Evolutionary conservation across 2,329 filamentous ascomycete species (phyloP), one percentile per base, ranked within the genome.

Genomic region (Emmonsiellopsis sp.): DNA sequence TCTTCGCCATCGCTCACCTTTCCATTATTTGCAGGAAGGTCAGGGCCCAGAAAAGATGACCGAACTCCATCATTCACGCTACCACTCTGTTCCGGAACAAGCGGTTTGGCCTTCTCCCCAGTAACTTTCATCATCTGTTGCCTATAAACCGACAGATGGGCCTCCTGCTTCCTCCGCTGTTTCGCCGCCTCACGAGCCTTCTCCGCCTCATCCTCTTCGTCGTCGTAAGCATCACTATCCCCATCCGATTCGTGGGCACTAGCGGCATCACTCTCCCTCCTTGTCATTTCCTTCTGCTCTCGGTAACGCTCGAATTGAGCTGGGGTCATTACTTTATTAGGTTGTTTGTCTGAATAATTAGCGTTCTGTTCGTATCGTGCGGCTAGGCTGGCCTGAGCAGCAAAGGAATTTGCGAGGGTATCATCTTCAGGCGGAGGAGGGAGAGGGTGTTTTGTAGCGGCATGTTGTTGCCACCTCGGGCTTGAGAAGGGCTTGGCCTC

Each of bases 91-190:
- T 60, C 61, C 2, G 77, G 68, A 42, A 73, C 71, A 9, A 76
- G 68, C 4, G 77, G 3, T n/a, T 57, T 56, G 39, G 36, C 14
- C 31, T 50, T 40, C 40, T 92, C 88, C 47, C 90, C 90, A 0
- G 89, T 94, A 33, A 93, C 86, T 71, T 95, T 95, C 87, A 92
- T 95, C 90, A 95, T 95, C 70, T 93, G 87, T 68, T 95, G 90
- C 54, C 90, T 82, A 68, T 95, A 95, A 1, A 95, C 85, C 1
- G 88, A 80, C 76, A 95, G 85, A 66, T 93, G 88, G 10, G 90
- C 90, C 69, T 95, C 88, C 66, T 95, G 90, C 74, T 91, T 93
- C 62, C 84, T 82, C 58, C 90, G 79, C 66, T 93, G 88, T 66
- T 84, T 87, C 14, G 85, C 82, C 46, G 86, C 77, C 64, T 87